Conservation (phyloP, 176 grass and related monocot genomes). For the Saccharum spontaneum region DNA sequence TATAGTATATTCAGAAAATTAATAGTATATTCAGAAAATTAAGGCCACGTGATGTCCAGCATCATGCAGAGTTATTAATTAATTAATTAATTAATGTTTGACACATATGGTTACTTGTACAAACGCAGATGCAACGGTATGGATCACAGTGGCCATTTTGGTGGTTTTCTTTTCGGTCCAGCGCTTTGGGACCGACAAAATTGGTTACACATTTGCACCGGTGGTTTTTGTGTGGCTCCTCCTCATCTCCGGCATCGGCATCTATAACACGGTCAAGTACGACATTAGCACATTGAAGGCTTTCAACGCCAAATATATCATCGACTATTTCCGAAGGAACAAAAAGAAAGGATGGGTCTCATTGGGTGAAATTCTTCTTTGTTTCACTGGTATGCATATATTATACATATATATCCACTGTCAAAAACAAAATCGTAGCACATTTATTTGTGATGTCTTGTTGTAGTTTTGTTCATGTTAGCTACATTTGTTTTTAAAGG, state of each 20-base stretch:
- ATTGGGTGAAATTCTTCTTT: slow-evolving; percentile 66
- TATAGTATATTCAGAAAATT: neutral
- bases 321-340: slow-evolving; percentile 65
- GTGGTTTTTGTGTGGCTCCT: slow-evolving; percentile 55
- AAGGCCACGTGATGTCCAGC: neutral
- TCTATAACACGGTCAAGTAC: slow-evolving; percentile 60
- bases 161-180: slow-evolving; percentile 53
- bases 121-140: slow-evolving; percentile 46
- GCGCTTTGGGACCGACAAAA: slow-evolving; percentile 60
- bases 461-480: neutral
- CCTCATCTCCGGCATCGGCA: slow-evolving; percentile 50
- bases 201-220: slow-evolving; percentile 74
- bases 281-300: slow-evolving; percentile 52
- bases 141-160: slow-evolving; percentile 62
- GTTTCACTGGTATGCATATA: slow-evolving; percentile 53
- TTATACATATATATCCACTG: too few species aligned
- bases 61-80: neutral
- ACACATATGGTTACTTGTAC: neutral
- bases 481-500: neutral
- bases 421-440: too few species aligned
- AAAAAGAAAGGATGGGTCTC: slow-evolving; percentile 73
- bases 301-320: slow-evolving; percentile 62
- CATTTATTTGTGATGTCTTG: neutral
- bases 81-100: neutral
- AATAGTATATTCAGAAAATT: neutral